phyloP scores from a whole-genome alignment of 2,329 filamentous ascomycete species.

The Fusarium bulbicola region DNA sequence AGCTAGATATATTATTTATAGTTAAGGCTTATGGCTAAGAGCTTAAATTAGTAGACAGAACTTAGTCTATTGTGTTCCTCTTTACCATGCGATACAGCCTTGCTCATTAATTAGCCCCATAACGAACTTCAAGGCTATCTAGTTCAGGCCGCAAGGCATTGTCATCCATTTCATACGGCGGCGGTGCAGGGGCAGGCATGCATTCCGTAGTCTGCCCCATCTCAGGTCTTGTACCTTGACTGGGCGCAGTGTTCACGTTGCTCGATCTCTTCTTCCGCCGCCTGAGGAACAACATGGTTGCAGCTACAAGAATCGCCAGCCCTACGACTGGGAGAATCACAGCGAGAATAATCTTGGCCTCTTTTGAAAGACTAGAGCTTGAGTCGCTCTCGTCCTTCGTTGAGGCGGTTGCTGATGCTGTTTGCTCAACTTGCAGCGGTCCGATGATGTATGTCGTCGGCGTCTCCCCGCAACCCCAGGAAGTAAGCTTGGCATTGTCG shows the following conservation, averaged over 20 bases:
- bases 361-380: neutral
- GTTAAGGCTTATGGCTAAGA: too few species aligned
- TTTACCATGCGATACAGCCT: too few species aligned
- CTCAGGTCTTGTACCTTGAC: neutral
- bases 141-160: neutral
- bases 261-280: neutral
- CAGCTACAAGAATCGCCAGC: neutral
- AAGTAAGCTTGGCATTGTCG: neutral
- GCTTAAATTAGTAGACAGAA: too few species aligned
- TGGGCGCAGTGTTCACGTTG: neutral
- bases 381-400: accelerated
- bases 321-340: neutral
- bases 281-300: neutral
- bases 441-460: neutral
- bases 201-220: neutral
- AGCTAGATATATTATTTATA: too few species aligned
- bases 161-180: neutral
- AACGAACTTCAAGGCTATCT: neutral
- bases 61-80: too few species aligned
- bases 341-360: accelerated
- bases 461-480: neutral
- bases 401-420: neutral
- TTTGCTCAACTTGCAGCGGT: neutral
- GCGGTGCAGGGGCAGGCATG: accelerated
- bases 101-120: neutral